Percentiles rank a stretch among this genome's conserved stretches.
These are phyloP conservation scores for Sclerotinia glacialis DNA, from an alignment of 2,329 filamentous ascomycete genomes.

Conservation along the genomic window DNA sequence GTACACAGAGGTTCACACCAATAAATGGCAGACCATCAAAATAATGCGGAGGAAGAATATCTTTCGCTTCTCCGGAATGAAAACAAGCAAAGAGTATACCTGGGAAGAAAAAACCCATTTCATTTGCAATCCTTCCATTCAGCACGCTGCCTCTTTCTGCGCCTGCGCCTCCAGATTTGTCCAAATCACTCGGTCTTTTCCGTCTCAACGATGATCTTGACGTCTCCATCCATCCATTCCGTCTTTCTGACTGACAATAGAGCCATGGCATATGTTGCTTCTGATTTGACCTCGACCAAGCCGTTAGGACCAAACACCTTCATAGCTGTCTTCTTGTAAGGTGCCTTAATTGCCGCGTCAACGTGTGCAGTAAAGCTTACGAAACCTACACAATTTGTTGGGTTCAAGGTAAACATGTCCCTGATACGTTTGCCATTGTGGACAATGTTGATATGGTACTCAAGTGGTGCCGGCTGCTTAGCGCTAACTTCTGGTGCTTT, in stretches of 20 bases:
- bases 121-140: not conserved
- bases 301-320: constrained; percentile 32
- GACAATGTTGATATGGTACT: constrained; percentile 36
- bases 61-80: not conserved
- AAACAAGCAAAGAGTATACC: not conserved
- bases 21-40: constrained; percentile 14
- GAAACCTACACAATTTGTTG: constrained; percentile 31
- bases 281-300: constrained; percentile 30
- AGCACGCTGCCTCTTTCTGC: not conserved
- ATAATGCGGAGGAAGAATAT: not conserved
- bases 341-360: constrained; percentile 27
- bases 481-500: not conserved
- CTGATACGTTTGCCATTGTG: constrained; percentile 28
- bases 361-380: constrained; percentile 33
- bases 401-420: constrained; percentile 28
- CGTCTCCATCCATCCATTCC: constrained; percentile 39
- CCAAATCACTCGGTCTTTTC: constrained; percentile 20
- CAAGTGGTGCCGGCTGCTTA: constrained; percentile 15
- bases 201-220: constrained; percentile 33
- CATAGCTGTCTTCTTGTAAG: constrained; percentile 27
- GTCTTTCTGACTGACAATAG: constrained; percentile 27
- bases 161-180: not conserved
- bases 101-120: not conserved
- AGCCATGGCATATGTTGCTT: constrained; percentile 32
- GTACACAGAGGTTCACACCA: constrained; percentile 12